Evolutionary conservation across 2,329 filamentous ascomycete genomes (phyloP), one percentile per base, ranked within the genome.

Genomic region (Microdochium paspali): DNA sequence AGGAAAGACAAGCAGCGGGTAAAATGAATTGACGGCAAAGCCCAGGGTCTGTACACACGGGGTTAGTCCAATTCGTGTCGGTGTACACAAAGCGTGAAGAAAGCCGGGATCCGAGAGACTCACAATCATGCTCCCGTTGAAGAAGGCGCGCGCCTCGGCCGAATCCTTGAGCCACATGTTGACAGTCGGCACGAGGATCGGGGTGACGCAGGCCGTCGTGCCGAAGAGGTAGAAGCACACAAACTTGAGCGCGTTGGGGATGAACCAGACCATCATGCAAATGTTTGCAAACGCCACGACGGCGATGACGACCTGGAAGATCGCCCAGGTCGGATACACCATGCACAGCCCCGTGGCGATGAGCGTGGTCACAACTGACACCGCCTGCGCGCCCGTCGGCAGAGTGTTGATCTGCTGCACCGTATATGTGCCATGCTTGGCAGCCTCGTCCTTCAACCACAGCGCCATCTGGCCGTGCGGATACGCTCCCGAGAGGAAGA

Each of bases 271-370:
- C 44, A 54, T 51, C 39, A 53, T 49, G 18, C 48, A 50, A 12
- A 55, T 46, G n/a, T 56, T 55, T 2, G 50, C 44, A 12, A 55
- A 56, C 23, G 53, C 46, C 21, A 55, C 47, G 18, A 55, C 46
- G 2, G 39, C 48, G 44, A 52, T 50, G 2, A 61, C 54, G 24
- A 58, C 49, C 18, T 52, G 52, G 45, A 61, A 58, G 21, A 63
- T 55, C 3, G 54, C 47, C 61, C 59, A 66, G 2, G 59, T 56
- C 3, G 62, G 62, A 46, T 66, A 65, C 0, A 62, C 51, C 56
- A 63, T 62, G 45, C 59, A 61, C 4, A 64, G 53, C 0, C 56
- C 58, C 0, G 63, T 65, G 1, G 57, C 58, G 10, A 59, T 24
- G 4, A 58, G 46, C 1, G 56, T 54, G 2, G 50, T 49, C 3